Evolutionary conservation across 140 eudicot species (phyloP).

Genomic region (Bidens hawaiensis): DNA sequence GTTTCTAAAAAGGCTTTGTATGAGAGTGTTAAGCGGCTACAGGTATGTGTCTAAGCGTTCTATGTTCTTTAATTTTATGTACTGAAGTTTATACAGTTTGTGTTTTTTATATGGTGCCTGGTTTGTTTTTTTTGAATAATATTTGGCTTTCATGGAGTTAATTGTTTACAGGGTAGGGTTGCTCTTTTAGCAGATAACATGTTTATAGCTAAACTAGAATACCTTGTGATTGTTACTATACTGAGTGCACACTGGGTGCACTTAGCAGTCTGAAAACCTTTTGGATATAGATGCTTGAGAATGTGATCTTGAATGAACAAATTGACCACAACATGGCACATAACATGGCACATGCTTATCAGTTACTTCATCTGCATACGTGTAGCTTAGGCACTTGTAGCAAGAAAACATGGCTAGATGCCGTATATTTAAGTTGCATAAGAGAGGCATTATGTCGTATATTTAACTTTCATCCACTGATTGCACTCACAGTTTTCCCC

Average conservation of each 20-base stretch:
- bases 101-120: neutral
- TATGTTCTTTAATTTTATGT: neutral
- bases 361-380: neutral
- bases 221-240: neutral
- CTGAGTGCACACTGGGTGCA: neutral
- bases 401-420: neutral
- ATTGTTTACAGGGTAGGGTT: neutral
- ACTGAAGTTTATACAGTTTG: neutral
- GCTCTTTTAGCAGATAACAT: neutral
- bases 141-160: neutral
- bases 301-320: neutral
- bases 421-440: neutral
- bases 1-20: constrained; percentile 69
- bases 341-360: neutral
- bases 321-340: no score
- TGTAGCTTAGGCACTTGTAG: neutral
- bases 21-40: constrained; percentile 61
- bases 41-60: constrained; percentile 41
- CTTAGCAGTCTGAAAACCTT: neutral
- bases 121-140: neutral
- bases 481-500: neutral
- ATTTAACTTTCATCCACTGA: neutral
- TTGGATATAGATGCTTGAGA: neutral
- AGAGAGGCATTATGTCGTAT: neutral
- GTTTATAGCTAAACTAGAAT: neutral